Base-by-base conservation (phyloP, 192 early-diverging fungal species). In the Spinellus fusiger region DNA sequence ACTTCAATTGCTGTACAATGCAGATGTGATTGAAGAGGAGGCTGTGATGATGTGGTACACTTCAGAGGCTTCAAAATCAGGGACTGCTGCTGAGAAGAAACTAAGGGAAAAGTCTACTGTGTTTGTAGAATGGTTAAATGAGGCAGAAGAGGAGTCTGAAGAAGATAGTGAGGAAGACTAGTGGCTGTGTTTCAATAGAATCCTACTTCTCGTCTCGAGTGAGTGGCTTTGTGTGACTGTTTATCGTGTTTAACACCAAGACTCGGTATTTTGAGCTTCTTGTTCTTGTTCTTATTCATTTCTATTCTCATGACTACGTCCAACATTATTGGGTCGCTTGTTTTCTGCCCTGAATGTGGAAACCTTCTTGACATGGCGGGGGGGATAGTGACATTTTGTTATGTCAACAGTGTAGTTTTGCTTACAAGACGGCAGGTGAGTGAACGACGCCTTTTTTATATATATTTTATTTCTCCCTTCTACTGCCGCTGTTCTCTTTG, bases 281-380 rank as follows among this genome's bases (percentile, higher is more conserved):
- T 44, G 18, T 44, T 44, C 18, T 12, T 12, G 10, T 12, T 44
- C 40, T 44, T 44, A 12, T 44, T 44, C 18, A 44, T 10, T 44
- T 12, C 18, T 18, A 44, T 44, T 44, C 18, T 12, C 40, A 44
- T 18, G 13, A 12, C 40, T 18, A n/a, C 18, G 40, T 56, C 59
- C 16, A 67, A 68, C 18, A 54, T 65, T 22, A 68, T 83, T 67
- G 87, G 87, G 29, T 88, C 87, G 16, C 85, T 98, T 35, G 85
- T 93, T 28, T 96, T 98, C 65, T 98, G 95, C 75, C 78, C 84
- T 37, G 88, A 87, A 44, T 98, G 95, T 72, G 90, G 92, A 34
- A 89, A 89, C 57, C 76, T 98, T 46, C 82, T 98, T 9, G 95
- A 98, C 78, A 86, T 85, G 56, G 89, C 91, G 8, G 86, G 84